Evolutionary conservation across 441 rosid genomes (phyloP).

Genomic region (California macrophylla): DNA sequence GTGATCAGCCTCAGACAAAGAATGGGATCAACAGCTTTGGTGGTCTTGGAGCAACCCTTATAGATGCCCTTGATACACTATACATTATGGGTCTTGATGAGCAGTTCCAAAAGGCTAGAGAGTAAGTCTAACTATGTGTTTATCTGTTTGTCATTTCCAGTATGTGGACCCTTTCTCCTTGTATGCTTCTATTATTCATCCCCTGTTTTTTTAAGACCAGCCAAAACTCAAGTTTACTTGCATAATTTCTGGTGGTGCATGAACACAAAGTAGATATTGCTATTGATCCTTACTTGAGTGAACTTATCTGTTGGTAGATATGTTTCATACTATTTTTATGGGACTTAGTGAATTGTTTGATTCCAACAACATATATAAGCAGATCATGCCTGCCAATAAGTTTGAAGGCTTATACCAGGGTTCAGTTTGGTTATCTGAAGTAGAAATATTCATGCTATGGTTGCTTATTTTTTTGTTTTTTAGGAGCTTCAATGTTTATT

Average conservation of each 20-base stretch:
- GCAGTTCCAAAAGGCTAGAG: conserved; percentile 83
- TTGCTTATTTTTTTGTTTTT: not conserved
- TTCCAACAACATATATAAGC: not conserved
- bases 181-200: not conserved
- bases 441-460: not conserved
- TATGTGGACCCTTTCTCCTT: not conserved
- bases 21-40: conserved; percentile 89
- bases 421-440: not conserved
- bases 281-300: not conserved
- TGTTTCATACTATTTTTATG: not conserved
- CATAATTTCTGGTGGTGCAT: not conserved
- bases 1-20: conserved; percentile 69
- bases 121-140: conserved; percentile 41
- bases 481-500: not conserved
- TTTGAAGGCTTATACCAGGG: not conserved
- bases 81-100: conserved; percentile 90
- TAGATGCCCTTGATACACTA: conserved; percentile 85
- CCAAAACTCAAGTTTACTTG: not conserved
- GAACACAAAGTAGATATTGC: not conserved
- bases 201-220: not conserved
- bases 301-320: not conserved
- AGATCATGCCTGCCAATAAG: not conserved
- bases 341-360: not conserved
- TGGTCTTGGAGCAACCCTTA: conserved; percentile 88
- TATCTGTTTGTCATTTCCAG: not conserved